A percentile compares a stretch with the other conserved stretches of the same genome.
Conservation (phyloP, 1,284 basidiomycete genomes). For the Ganoderma resinaceum region DNA sequence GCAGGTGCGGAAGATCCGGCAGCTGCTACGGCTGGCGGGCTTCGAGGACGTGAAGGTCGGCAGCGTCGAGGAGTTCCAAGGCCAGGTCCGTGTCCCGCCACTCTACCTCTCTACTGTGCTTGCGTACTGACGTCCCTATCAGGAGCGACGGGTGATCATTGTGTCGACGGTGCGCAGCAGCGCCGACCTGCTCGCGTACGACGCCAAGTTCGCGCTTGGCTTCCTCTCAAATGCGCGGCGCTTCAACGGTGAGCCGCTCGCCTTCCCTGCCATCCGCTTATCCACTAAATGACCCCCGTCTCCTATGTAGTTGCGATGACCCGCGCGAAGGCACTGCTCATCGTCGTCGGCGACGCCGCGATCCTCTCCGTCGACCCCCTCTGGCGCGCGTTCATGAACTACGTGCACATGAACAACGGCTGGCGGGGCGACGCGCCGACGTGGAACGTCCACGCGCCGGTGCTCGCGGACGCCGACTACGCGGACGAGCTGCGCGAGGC, state of each 20-base stretch:
- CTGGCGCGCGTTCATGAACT: slow-evolving; percentile 62
- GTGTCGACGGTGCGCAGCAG: slow-evolving; percentile 56
- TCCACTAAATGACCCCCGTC: too few relatives aligned
- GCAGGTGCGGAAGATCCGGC: slow-evolving; percentile 56
- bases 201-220: slow-evolving; percentile 52
- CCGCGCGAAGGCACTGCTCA: slow-evolving; percentile 62
- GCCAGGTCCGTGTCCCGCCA: slow-evolving; percentile 51
- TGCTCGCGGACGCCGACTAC: slow-evolving; percentile 40
- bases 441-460: slow-evolving; percentile 54
- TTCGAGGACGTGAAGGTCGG: slow-evolving; percentile 57
- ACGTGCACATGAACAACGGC: slow-evolving; percentile 51
- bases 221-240: slow-evolving; percentile 53
- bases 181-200: slow-evolving; percentile 44
- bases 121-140: slow-evolving; percentile 49
- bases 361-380: slow-evolving; percentile 58
- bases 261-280: background rate
- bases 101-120: slow-evolving; percentile 40
- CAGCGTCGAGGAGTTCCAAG: slow-evolving; percentile 70
- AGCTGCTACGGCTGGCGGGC: slow-evolving; percentile 39
- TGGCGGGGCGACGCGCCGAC: slow-evolving; percentile 54
- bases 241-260: slow-evolving; percentile 48
- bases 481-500: slow-evolving; percentile 38
- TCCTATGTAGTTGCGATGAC: slow-evolving; percentile 44
- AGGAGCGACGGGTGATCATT: slow-evolving; percentile 53
- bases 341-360: slow-evolving; percentile 62